These are phyloP conservation scores for Amanita pseudoporphyria DNA, from an alignment of 768 basidiomycete species.

Conservation along the genomic window DNA sequence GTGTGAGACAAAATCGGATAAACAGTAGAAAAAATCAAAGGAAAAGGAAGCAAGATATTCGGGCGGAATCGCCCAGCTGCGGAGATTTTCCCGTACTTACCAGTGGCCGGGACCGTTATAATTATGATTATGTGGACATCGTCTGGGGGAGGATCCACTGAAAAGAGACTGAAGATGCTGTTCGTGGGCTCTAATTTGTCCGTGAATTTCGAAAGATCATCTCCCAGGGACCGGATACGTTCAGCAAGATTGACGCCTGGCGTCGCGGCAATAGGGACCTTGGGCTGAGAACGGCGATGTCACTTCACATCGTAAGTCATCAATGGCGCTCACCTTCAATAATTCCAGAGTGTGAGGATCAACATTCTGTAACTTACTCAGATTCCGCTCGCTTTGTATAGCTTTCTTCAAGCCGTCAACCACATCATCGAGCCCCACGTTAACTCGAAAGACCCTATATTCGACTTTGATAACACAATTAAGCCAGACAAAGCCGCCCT, in stretches of 20 bases:
- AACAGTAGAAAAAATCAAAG: background rate
- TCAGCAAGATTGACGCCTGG: background rate
- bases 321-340: too few species aligned
- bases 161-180: background rate
- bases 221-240: background rate
- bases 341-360: too few species aligned
- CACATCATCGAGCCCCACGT: too few species aligned
- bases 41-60: background rate
- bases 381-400: background rate
- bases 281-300: too few species aligned
- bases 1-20: background rate
- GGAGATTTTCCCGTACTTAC: background rate
- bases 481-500: too few species aligned
- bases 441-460: too few species aligned
- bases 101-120: background rate
- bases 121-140: background rate
- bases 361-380: too few species aligned
- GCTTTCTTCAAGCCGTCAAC: background rate
- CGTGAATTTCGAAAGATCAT: too few species aligned
- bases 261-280: background rate
- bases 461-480: too few species aligned
- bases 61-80: background rate
- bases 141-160: background rate
- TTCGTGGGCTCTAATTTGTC: background rate
- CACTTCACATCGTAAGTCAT: background rate